Evolutionary conservation across 1,284 basidiomycete species (phyloP), one percentile per base, ranked within the genome.

Genomic region (Hypsizygus ulmarius): DNA sequence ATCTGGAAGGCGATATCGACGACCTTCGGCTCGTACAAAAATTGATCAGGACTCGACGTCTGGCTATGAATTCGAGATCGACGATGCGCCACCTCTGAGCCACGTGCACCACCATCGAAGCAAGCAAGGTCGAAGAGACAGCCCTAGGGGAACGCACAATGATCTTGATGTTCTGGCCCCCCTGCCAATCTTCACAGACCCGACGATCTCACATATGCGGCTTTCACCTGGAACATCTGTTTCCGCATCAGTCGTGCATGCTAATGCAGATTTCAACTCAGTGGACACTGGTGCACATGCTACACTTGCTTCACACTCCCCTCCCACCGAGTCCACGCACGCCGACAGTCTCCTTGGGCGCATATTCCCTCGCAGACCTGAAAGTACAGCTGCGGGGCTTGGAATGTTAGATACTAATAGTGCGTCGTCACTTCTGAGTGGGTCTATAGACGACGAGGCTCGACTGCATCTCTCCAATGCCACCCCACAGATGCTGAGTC

Each of bases 81-180:
- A 76, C 39, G 72, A 75, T 47, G 68, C 66, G 1, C 72, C 73
- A 5, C 73, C 74, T 3, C 65, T 65, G 1, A 71, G 70, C 21
- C 51, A 66, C 25, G 64, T 72, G 18, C 62, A 56, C 28, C 68
- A 63, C 12, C 67, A 70, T 43, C 61, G 62, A 21, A 35, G 11
- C 19, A 21, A 7, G 21, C 28, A 36, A 14, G 6, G 11, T 38
- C n/a, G 39, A 18, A 29, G 37, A 18, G 15, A 14, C 8, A 36
- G 41, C 19, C 3, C 19, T 21, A 8, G 8, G 10, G 30, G 18
- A 32, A 15, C 19, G 18, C 16, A 28, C 33, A 44, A 11, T 15
- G 43, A 59, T 25, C 43, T 43, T 2, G 50, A 53, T 45, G 44
- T 52, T 15, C 45, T 53, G 25, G 39, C 47, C 21, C 52, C 51